phyloP scores from a whole-genome alignment of 345 rosid species.

The Linum usitatissimum region DNA sequence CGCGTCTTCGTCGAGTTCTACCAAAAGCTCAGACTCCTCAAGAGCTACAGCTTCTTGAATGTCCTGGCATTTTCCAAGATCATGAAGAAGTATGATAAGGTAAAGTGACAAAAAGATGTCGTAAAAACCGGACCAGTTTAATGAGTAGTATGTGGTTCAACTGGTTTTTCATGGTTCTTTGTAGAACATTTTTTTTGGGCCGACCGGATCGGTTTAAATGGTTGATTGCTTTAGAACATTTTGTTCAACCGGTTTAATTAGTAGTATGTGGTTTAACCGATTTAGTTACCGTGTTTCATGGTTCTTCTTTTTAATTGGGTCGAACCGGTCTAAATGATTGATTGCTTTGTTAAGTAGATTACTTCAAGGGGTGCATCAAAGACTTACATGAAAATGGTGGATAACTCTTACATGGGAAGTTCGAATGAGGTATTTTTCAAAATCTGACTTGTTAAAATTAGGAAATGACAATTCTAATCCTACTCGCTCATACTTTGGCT shows the following conservation, averaged over 20 bases:
- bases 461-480: not conserved
- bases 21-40: conserved; percentile 49
- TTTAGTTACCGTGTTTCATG: too few species aligned
- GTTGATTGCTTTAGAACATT: too few species aligned
- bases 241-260: too few species aligned
- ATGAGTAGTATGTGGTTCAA: too few species aligned
- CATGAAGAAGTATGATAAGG: conserved; percentile 89
- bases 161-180: too few species aligned
- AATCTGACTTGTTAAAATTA: too few species aligned
- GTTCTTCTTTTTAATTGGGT: too few species aligned
- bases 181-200: too few species aligned
- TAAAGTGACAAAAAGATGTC: conserved; percentile 14
- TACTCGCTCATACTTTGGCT: not conserved
- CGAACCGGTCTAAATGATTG: too few species aligned
- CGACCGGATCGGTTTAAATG: too few species aligned
- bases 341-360: conserved; percentile 24
- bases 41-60: conserved; percentile 66
- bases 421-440: conserved; percentile 41
- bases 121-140: too few species aligned
- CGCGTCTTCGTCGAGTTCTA: conserved; percentile 45
- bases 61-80: conserved; percentile 67
- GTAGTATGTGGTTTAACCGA: too few species aligned
- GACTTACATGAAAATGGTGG: conserved; percentile 56
- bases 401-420: conserved; percentile 54
- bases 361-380: conserved; percentile 49